phyloP scores from a whole-genome alignment of 1,284 basidiomycete species.

The Naganishia cerealis region DNA sequence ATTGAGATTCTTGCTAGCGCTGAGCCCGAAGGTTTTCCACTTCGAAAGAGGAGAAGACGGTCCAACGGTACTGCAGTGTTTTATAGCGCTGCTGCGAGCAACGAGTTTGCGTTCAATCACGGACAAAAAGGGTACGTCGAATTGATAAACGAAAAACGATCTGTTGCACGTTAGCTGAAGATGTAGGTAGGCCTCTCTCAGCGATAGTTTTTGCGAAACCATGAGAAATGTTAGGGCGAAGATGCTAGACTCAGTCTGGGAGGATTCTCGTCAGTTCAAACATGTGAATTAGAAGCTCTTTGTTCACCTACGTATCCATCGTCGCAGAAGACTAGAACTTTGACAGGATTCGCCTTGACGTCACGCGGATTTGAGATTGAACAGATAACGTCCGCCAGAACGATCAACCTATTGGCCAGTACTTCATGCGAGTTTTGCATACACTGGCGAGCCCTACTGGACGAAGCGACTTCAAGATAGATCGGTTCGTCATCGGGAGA shows the following conservation, averaged over 20 bases:
- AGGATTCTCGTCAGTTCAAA: conserved; percentile 29
- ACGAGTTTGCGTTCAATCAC: conserved; percentile 35
- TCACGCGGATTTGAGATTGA: conserved; percentile 45
- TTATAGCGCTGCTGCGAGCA: conserved; percentile 16
- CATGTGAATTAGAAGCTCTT: no score
- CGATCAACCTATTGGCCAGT: conserved; percentile 50
- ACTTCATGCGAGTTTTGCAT: conserved; percentile 44
- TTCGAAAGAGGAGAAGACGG: conserved; percentile 31
- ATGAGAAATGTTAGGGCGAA: conserved; percentile 85
- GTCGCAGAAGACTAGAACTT: conserved; percentile 54
- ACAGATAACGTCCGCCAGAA: conserved; percentile 49
- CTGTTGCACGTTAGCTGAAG: conserved; percentile 62
- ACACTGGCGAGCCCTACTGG: conserved; percentile 49
- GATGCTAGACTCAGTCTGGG: conserved; percentile 81
- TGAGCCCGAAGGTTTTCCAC: conserved; percentile 33
- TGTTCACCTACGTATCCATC: conserved; percentile 51
- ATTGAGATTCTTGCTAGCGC: conserved; percentile 2
- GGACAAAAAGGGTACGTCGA: conserved; percentile 70
- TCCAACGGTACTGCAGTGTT: background rate
- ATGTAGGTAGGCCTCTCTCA: conserved; percentile 82
- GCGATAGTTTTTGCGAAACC: conserved; percentile 65
- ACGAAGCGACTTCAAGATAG: conserved; percentile 48
- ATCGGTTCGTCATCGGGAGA: conserved; percentile 44
- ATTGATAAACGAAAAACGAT: conserved; percentile 88
- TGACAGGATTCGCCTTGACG: conserved; percentile 36